Base-by-base conservation (phyloP, 805 yeast genomes). In the Yamadazyma nakazawae region DNA sequence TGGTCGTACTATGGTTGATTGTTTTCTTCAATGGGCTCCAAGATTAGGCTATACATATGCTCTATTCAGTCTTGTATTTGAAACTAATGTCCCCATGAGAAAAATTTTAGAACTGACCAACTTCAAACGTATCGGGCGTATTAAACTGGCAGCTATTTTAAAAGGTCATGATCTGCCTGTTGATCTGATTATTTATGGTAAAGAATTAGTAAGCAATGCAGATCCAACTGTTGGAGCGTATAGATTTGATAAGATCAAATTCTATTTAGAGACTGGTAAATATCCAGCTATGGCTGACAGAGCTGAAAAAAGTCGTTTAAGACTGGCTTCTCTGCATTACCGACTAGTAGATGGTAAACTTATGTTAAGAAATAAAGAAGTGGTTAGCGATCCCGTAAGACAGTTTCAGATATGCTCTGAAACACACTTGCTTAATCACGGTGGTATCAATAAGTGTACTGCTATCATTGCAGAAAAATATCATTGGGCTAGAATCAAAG, bases 401-500 rank as follows among this genome's bases (percentile, higher is more conserved):
- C 98, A 91, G 65, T 60, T 84, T 39, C 83, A 81, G 52, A 82
- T 92, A 26, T 88, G 91, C 30, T 75, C 80, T 8, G 85, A 83
- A 37, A 67, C 81, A 17, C 99, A 92, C 61, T 60, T 75, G 52
- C 64, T 75, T 17, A 79, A 76, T 38, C 99, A 92, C 61, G 84
- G 84, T 11, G 98, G 98, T 10, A 89, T 92, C 52, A 92, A 92
- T 67, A 88, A 84, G 58, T 84, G 96, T 1, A 90, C 97, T 0
- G 70, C 92, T 0, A 67, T 78, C 14, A 79, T 94, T 14, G 79
- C 91, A 1, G 94, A 86, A 51, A 78, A 79, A 54, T 92, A 86
- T 56, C 96, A 89, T 63, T 92, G 98, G 97, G 80, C 89, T 1
- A 79, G 96, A 43, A 86, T 92, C 52, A 91, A 94, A 64, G 89